Evolutionary conservation across 768 basidiomycete species (phyloP), one percentile per base, ranked within the genome.

Genomic region (Lactarius sanguifluus): DNA sequence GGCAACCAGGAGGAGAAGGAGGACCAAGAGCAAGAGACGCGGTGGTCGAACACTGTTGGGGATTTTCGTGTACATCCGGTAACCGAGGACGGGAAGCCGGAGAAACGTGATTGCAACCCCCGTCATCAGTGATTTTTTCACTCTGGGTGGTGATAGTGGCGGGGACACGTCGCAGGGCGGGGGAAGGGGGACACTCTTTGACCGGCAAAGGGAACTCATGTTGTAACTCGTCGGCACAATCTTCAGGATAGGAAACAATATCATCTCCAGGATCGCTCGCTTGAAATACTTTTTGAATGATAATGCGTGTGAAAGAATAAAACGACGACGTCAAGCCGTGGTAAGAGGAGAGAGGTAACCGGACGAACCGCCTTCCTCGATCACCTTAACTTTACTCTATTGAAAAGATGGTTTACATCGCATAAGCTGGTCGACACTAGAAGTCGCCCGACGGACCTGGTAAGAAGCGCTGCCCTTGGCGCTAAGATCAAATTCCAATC

Each of bases 211-310:
- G 61, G 28, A 61, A 32, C 43, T 47, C 38, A 62, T 52, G 28
- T 28, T 58, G 62, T 32, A 58, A 40, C 56, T 60, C 52, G 56
- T 52, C 23, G 57, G 34, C 41, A 32, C 50, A 47, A 65, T 59
- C 45, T 57, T 58, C 41, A 63, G 47, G 54, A 69, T 59, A 8
- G 47, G 64, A 59, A 71, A 57, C 45, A 58, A 57, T 45, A 52
- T 69, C 70, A 64, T 71, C 70, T 61, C 68, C 61, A 45, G 64
- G 70, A 59, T 70, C 70, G 32, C 69, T 70, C 28, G 64, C 32
- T 57, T 71, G 52, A 50, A 64, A 61, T 1, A 70, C 69, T 70
- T 50, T n/a, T 45, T 16, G 16, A 52, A 40, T n/a, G 32, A 40
- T 61, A 13, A 30, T 55, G 10, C n/a, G 50, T 16, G 66, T 15